A percentile compares a stretch with the other conserved stretches of the same genome.
Evolutionary conservation across 257 asterid genomes (phyloP).

Genomic region (Rubia yunnanensis): DNA sequence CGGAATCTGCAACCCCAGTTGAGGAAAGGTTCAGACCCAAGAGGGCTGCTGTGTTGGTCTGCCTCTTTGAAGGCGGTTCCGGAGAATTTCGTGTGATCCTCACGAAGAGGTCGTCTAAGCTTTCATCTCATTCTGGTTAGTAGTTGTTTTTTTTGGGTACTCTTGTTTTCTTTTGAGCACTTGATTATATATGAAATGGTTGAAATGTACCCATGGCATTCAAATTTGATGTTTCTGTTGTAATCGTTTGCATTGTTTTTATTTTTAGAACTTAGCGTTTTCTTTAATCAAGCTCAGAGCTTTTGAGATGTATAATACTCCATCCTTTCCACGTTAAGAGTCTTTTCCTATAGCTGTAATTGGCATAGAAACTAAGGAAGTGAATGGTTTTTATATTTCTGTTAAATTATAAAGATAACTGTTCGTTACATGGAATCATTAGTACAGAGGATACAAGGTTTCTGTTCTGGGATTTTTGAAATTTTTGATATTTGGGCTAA

Average conservation of each 20-base stretch:
- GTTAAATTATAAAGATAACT: background rate
- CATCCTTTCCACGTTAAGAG: too few relatives aligned
- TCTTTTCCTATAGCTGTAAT: too few relatives aligned
- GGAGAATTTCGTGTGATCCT: constrained; percentile 83
- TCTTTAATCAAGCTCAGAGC: background rate
- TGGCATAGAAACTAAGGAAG: background rate
- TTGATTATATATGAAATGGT: background rate
- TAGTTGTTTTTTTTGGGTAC: background rate
- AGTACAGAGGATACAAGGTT: background rate
- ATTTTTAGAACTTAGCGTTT: background rate
- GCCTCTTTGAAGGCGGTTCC: constrained; percentile 73
- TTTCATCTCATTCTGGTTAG: constrained; percentile 92
- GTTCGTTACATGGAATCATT: background rate
- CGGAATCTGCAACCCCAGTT: constrained; percentile 61
- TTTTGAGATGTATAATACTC: background rate
- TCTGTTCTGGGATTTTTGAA: background rate
- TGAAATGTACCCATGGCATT: background rate
- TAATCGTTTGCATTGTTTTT: background rate
- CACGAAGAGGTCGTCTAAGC: constrained; percentile 74
- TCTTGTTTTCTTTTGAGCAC: background rate
- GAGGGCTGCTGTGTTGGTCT: constrained; percentile 87
- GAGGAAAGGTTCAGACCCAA: constrained; percentile 56
- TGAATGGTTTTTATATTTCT: too few relatives aligned
- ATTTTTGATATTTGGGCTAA: background rate
- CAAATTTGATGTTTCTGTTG: background rate